Conservation (phyloP, 2,329 filamentous ascomycete genomes). For the Magnaporthiopsis poae region DNA sequence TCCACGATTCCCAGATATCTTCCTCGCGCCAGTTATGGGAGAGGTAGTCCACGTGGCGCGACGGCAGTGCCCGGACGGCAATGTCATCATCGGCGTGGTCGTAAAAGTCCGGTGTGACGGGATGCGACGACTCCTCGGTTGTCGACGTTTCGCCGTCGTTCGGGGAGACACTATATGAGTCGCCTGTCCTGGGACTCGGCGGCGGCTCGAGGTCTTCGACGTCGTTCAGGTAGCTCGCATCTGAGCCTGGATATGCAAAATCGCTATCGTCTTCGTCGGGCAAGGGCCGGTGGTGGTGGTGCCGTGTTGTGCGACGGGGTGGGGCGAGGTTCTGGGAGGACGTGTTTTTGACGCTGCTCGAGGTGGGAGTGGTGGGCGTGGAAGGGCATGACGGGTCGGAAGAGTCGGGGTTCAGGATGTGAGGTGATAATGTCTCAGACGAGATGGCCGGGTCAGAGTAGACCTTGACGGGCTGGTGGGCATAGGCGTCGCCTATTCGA, state of each 20-base stretch:
- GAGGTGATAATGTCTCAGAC: conserved; percentile 48
- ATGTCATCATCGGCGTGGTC: conserved; percentile 70
- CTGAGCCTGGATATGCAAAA: not conserved
- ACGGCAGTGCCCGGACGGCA: conserved; percentile 62
- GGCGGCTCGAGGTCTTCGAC: conserved; percentile 41
- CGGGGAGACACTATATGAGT: conserved; percentile 44
- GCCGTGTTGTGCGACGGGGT: not conserved
- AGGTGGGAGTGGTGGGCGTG: conserved; percentile 48
- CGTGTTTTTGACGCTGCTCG: conserved; percentile 38
- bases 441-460: conserved; percentile 40
- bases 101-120: conserved; percentile 45
- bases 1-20: conserved; percentile 96
- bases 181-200: conserved; percentile 38
- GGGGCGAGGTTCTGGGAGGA: conserved; percentile 26
- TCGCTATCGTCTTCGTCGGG: not conserved
- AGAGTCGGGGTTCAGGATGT: conserved; percentile 40
- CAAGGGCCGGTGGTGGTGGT: not conserved
- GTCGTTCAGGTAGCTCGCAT: conserved; percentile 26
- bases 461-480: conserved; percentile 26
- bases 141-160: conserved; percentile 43
- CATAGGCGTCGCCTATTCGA: conserved; percentile 36
- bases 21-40: conserved; percentile 90
- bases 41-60: conserved; percentile 87
- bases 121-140: conserved; percentile 34
- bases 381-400: conserved; percentile 50